These are phyloP conservation scores for Ophiostoma sp. DNA, from an alignment of 2,329 filamentous ascomycete species.

Conservation along the genomic window DNA sequence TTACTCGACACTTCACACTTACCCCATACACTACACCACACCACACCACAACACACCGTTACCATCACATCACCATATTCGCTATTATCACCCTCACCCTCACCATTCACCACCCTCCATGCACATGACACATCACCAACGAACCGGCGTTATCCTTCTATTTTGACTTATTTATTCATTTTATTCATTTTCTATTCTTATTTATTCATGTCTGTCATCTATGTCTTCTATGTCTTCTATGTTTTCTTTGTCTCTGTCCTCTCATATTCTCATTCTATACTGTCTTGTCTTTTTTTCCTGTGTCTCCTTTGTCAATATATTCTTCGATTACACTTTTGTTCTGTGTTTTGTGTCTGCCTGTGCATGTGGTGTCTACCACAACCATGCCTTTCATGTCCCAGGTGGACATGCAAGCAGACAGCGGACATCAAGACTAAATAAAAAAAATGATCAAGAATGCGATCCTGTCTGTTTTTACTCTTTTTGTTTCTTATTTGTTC, in stretches of 20 bases:
- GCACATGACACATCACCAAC: conserved; percentile 33
- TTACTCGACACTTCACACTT: conserved; percentile 13
- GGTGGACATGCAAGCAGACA: not conserved
- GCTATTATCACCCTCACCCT: conserved; percentile 9
- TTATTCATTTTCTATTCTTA: not conserved
- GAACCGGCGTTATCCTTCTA: conserved; percentile 33
- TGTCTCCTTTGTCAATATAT: conserved; percentile 11
- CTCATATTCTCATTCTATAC: not conserved
- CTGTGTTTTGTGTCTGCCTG: conserved; percentile 29
- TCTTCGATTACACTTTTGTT: conserved; percentile 25
- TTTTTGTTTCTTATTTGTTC: not conserved
- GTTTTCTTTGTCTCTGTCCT: not conserved
- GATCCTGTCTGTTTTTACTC: not conserved
- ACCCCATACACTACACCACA: not conserved
- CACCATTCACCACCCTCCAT: conserved; percentile 21
- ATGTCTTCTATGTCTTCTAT: not conserved
- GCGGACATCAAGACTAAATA: not conserved
- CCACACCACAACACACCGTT: not conserved
- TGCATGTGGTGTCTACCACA: conserved; percentile 16
- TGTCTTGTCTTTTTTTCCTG: conserved; percentile 1
- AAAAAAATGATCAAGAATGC: conserved; percentile 1
- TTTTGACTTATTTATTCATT: conserved; percentile 28
- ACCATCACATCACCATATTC: not conserved
- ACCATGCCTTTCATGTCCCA: not conserved
- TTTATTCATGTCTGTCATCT: not conserved